Percentiles rank a stretch among this genome's conserved stretches.
Evolutionary conservation across 495 filamentous ascomycete genomes (phyloP).

Genomic region (Chaetomium fimeti): DNA sequence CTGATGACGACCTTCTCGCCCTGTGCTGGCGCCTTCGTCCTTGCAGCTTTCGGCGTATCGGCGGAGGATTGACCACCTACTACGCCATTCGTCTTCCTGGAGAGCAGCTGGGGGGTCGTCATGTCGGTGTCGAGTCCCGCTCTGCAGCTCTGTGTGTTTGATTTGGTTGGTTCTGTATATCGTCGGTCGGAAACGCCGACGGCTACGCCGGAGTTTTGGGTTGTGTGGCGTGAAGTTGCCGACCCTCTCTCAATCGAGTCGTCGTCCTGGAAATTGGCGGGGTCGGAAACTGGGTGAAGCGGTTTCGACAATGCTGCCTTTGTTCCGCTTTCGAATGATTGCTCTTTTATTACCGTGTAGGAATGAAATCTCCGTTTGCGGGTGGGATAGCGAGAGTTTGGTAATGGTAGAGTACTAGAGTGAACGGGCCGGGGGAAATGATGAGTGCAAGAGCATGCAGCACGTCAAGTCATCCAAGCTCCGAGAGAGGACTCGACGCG

Average conservation of each 20-base stretch:
- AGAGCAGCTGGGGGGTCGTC: conserved; percentile 39
- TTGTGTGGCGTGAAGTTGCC: too few relatives aligned
- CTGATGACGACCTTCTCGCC: conserved; percentile 84
- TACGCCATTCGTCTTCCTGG: conserved; percentile 37
- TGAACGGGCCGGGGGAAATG: too few relatives aligned
- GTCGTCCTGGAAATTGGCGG: neutral
- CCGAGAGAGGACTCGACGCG: neutral
- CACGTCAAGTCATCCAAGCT: neutral
- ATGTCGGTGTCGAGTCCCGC: conserved; percentile 25
- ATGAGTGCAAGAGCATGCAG: neutral
- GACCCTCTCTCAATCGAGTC: neutral
- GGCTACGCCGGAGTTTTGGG: too few relatives aligned
- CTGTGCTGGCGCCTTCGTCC: conserved; percentile 57
- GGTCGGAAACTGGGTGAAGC: too few relatives aligned
- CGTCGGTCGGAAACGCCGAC: too few relatives aligned
- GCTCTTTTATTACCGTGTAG: too few relatives aligned
- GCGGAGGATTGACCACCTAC: conserved; percentile 32
- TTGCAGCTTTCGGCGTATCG: conserved; percentile 51
- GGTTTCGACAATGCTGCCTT: too few relatives aligned
- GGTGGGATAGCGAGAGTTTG: neutral
- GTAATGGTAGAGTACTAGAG: too few relatives aligned
- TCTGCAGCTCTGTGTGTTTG: neutral
- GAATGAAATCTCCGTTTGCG: too few relatives aligned
- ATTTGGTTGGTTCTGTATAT: neutral
- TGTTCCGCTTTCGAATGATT: too few relatives aligned